These are phyloP conservation scores for Citrus inodora DNA, from an alignment of 345 rosid species.

Conservation along the genomic window DNA sequence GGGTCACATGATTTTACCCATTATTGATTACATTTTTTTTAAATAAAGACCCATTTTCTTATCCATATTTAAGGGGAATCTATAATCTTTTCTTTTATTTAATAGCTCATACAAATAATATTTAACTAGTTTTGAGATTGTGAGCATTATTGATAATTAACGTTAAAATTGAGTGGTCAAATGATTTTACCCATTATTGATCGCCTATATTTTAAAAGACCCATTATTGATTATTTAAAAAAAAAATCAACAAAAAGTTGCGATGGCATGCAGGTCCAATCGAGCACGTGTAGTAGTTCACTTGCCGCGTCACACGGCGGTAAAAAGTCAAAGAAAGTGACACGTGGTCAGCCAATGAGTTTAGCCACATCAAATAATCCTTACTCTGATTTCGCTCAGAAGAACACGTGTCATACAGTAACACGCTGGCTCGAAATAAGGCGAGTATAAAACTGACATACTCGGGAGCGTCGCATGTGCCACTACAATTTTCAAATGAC, in stretches of 20 bases:
- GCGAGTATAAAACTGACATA: background rate
- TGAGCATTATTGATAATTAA: too few relatives aligned
- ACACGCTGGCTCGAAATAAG: background rate
- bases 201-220: too few relatives aligned
- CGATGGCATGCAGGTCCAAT: background rate
- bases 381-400: background rate
- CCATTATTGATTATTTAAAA: background rate
- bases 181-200: too few relatives aligned
- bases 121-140: too few relatives aligned
- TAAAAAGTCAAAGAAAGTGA: conserved; percentile 24
- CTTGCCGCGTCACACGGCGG: conserved; percentile 30
- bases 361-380: background rate
- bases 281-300: conserved; percentile 18
- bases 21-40: too few relatives aligned
- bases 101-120: too few relatives aligned
- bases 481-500: background rate
- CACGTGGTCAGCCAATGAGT: conserved; percentile 21
- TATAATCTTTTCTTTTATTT: too few relatives aligned
- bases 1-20: too few relatives aligned
- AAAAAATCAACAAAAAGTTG: background rate
- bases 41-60: too few relatives aligned
- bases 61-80: too few relatives aligned
- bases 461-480: background rate
- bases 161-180: too few relatives aligned
- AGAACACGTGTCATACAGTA: background rate